A percentile compares a stretch with the other conserved stretches of the same genome.
Conservation (phyloP, 495 filamentous ascomycete genomes). For the Neurospora sp. region DNA sequence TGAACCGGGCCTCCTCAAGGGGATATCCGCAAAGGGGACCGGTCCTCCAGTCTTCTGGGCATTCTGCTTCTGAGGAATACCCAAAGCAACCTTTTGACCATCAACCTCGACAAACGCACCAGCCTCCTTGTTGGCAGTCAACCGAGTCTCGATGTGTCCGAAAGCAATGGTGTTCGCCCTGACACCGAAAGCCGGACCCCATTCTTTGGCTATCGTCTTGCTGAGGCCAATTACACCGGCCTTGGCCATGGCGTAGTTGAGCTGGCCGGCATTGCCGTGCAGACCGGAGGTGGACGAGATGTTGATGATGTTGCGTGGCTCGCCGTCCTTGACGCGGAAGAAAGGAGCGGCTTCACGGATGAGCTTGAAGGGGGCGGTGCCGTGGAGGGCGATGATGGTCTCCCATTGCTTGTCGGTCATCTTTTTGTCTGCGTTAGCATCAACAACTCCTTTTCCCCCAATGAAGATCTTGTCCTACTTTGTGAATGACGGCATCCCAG, state of each 20-base stretch:
- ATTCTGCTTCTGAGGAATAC: conserved; percentile 50
- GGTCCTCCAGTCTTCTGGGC: conserved; percentile 16
- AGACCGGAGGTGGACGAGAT: conserved; percentile 70
- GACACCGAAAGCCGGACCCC: conserved; percentile 77
- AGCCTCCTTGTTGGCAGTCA: conserved; percentile 71
- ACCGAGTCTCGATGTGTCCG: conserved; percentile 64
- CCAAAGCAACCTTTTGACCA: conserved; percentile 66
- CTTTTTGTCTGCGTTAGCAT: conserved; percentile 23
- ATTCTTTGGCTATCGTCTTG: conserved; percentile 86
- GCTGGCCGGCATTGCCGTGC: conserved; percentile 78
- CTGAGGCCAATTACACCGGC: conserved; percentile 70
- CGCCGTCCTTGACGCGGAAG: conserved; percentile 78
- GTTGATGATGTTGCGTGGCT: conserved; percentile 69
- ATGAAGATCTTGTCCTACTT: conserved; percentile 34
- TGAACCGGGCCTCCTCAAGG: conserved; percentile 61
- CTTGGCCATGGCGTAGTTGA: conserved; percentile 78
- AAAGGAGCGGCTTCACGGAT: conserved; percentile 70
- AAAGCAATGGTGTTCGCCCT: conserved; percentile 77
- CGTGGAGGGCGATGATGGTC: conserved; percentile 71
- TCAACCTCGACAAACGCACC: conserved; percentile 69
- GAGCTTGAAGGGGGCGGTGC: conserved; percentile 74
- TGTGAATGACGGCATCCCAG: conserved; percentile 87
- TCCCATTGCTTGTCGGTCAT: conserved; percentile 90
- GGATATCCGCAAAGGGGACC: conserved; percentile 56
- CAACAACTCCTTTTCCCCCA: neutral